A percentile compares a stretch with the other conserved stretches of the same genome.
Conservation (phyloP, 2,329 filamentous ascomycete genomes). For the Fusarium buharicum region DNA sequence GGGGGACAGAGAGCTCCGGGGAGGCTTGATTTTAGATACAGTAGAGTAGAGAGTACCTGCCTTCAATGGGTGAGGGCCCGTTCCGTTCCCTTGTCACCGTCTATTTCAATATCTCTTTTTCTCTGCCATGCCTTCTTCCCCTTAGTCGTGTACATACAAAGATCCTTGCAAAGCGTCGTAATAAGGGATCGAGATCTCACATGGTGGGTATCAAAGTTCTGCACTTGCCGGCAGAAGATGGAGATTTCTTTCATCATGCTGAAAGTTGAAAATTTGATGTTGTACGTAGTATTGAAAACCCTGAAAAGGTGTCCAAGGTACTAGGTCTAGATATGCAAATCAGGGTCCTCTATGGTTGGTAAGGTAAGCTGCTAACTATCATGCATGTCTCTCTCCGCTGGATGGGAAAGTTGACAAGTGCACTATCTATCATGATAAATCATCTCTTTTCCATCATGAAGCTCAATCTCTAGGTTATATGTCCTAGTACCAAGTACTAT, state of each 20-base stretch:
- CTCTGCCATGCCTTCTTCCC: neutral
- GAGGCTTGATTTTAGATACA: constrained; percentile 11
- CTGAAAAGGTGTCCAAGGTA: neutral
- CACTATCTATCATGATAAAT: too few species aligned
- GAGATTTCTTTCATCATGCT: constrained; percentile 23
- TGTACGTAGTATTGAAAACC: neutral
- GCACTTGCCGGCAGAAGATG: constrained; percentile 19
- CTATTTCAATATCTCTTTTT: constrained; percentile 3
- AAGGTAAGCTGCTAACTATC: too few species aligned
- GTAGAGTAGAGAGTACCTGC: too few species aligned
- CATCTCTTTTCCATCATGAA: too few species aligned
- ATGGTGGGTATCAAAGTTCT: constrained; percentile 29
- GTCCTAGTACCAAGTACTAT: too few species aligned
- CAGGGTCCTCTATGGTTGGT: constrained; percentile 20
- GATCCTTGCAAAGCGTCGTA: constrained; percentile 27
- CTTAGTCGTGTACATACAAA: neutral
- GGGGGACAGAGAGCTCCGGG: constrained; percentile 28
- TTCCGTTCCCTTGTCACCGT: constrained; percentile 22
- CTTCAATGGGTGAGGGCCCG: neutral
- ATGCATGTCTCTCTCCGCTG: too few species aligned
- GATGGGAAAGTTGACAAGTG: too few species aligned
- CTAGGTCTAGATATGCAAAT: constrained; percentile 2
- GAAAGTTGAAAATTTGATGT: constrained; percentile 24
- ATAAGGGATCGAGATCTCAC: constrained; percentile 31
- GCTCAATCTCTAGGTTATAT: too few species aligned